phyloP scores from a whole-genome alignment of 164 flowering plant genomes.

The Malania oleifera region DNA sequence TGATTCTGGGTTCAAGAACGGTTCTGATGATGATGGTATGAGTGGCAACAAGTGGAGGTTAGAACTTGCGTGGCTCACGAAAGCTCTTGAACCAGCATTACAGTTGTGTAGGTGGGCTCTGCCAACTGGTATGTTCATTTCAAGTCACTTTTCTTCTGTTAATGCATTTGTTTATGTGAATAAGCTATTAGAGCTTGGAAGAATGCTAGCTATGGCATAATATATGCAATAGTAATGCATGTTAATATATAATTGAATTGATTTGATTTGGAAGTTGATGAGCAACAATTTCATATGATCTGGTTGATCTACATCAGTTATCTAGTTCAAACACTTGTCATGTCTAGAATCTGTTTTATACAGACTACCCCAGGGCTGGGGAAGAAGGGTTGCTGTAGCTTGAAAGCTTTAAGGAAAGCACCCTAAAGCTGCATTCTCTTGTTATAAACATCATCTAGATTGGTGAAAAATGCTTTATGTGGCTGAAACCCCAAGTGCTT shows the following conservation, averaged over 20 bases:
- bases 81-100: slow-evolving; percentile 85
- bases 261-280: not conserved
- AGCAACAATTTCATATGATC: not conserved
- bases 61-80: slow-evolving; percentile 85
- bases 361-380: no score
- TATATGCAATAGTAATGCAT: no score
- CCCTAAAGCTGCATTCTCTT: no score
- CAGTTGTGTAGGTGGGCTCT: slow-evolving; percentile 71
- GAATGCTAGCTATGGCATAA: not conserved
- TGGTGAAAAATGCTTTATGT: no score
- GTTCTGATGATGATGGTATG: slow-evolving; percentile 50
- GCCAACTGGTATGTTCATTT: slow-evolving; percentile 55
- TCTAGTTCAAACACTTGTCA: no score
- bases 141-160: not conserved
- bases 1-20: slow-evolving; percentile 16
- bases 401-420: no score
- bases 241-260: not conserved
- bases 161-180: slow-evolving; percentile 1
- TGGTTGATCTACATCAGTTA: no score
- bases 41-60: slow-evolving; percentile 52
- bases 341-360: no score
- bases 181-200: not conserved
- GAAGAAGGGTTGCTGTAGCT: no score
- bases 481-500: no score
- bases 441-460: no score